Evolutionary conservation across 73 alveolate species (phyloP).

Genomic region (Paramecium octaurelia): DNA sequence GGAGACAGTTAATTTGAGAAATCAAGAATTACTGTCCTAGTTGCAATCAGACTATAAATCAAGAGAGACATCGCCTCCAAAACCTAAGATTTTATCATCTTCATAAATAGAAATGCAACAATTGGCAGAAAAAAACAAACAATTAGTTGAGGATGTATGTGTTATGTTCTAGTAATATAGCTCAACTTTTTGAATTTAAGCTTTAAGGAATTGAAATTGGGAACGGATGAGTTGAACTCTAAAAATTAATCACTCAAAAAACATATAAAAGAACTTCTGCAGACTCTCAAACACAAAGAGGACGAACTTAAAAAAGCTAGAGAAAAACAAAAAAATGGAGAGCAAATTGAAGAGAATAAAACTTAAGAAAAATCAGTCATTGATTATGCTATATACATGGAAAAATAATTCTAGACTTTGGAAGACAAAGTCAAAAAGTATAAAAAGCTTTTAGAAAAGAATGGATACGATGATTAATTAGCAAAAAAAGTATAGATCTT

Average conservation of each 20-base stretch:
- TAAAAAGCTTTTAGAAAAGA: slow-evolving; percentile 13
- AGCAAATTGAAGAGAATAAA: neutral
- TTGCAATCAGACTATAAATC: neutral
- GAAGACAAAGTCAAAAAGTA: slow-evolving; percentile 40
- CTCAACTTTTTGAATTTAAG: neutral
- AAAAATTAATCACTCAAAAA: slow-evolving; percentile 22
- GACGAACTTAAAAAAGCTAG: slow-evolving; percentile 34
- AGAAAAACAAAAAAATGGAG: neutral
- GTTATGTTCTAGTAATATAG: neutral
- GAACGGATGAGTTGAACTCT: neutral
- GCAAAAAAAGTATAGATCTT: slow-evolving; percentile 5
- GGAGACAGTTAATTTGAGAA: slow-evolving; percentile 16
- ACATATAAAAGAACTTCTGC: neutral
- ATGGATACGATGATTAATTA: slow-evolving; percentile 32
- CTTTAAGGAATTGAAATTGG: slow-evolving; percentile 22
- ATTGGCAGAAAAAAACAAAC: slow-evolving; percentile 15
- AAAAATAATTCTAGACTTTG: neutral
- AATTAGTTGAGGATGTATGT: slow-evolving; percentile 26
- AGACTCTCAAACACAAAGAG: slow-evolving; percentile 15
- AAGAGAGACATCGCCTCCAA: slow-evolving; percentile 18
- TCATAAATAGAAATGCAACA: neutral
- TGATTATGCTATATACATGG: slow-evolving; percentile 47
- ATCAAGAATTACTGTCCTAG: neutral
- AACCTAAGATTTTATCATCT: neutral
- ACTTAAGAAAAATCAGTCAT: neutral